These are phyloP conservation scores for Cercospora zeae-maydis DNA, from an alignment of 2,329 filamentous ascomycete genomes.

Conservation along the genomic window DNA sequence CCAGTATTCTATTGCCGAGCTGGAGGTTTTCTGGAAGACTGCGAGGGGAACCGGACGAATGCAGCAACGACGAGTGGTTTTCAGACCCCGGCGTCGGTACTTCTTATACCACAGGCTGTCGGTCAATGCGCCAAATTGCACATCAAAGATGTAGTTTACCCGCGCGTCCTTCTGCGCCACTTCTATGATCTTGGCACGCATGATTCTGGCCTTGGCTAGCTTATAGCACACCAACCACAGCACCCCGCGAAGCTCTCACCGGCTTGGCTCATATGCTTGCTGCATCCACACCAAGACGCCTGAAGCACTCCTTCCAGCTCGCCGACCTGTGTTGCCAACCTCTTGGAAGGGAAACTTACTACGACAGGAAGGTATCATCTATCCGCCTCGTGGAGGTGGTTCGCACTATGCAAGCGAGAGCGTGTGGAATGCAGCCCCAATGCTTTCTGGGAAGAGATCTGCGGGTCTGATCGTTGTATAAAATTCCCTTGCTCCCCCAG, in stretches of 20 bases:
- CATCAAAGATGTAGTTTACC: not conserved
- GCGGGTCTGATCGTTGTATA: constrained; percentile 2
- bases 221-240: not conserved
- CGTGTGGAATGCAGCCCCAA: not conserved
- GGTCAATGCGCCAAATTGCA: not conserved
- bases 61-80: not conserved
- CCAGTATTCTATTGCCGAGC: not conserved
- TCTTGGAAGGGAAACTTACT: constrained; percentile 13
- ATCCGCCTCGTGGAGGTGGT: constrained; percentile 1
- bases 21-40: not conserved
- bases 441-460: not conserved
- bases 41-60: not conserved
- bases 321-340: not conserved
- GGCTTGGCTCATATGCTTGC: not conserved
- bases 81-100: too few relatives aligned
- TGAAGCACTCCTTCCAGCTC: not conserved
- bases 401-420: not conserved
- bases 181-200: not conserved
- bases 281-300: constrained; percentile 5
- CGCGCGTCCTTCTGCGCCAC: not conserved
- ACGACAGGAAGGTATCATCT: constrained; percentile 21
- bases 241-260: not conserved
- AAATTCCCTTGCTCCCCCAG: not conserved
- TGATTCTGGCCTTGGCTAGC: not conserved
- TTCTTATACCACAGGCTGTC: not conserved